phyloP scores from a whole-genome alignment of 345 rosid species.

The Firmiana major region DNA sequence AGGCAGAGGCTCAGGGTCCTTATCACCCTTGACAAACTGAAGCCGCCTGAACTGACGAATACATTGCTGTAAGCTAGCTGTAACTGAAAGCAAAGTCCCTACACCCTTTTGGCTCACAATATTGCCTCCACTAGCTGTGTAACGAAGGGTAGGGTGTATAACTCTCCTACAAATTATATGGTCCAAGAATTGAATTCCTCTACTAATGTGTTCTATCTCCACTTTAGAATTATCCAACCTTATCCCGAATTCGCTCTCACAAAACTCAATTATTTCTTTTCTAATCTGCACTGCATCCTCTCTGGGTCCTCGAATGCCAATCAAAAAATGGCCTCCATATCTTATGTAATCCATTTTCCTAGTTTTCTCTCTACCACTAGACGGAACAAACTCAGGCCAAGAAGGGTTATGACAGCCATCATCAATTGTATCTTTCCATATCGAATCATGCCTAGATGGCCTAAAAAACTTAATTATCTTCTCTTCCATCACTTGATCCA shows the following conservation, averaged over 20 bases:
- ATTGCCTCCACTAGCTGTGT: constrained; percentile 75
- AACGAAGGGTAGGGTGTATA: constrained; percentile 82
- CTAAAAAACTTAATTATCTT: constrained; percentile 62
- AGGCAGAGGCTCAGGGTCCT: constrained; percentile 93
- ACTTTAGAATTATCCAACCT: constrained; percentile 68
- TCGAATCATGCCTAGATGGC: constrained; percentile 73
- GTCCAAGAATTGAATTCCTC: constrained; percentile 90
- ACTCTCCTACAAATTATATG: constrained; percentile 81
- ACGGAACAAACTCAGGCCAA: constrained; percentile 99
- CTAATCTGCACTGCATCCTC: constrained; percentile 70
- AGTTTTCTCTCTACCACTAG: constrained; percentile 84
- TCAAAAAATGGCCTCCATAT: constrained; percentile 82
- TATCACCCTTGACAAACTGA: constrained; percentile 85
- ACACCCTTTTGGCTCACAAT: constrained; percentile 82
- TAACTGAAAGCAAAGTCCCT: constrained; percentile 91
- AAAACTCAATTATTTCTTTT: constrained; percentile 68
- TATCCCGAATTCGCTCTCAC: constrained; percentile 51
- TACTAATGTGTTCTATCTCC: constrained; percentile 81
- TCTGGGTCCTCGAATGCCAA: constrained; percentile 91
- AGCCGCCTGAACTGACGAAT: constrained; percentile 73
- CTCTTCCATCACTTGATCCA: constrained; percentile 77
- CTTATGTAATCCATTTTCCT: constrained; percentile 92
- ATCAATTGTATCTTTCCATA: constrained; percentile 81
- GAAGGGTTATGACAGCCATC: constrained; percentile 95
- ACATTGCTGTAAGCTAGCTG: constrained; percentile 85